Percentiles rank a stretch among this genome's conserved stretches.
Conservation (phyloP, 768 basidiomycete genomes). For the Mycena metata region DNA sequence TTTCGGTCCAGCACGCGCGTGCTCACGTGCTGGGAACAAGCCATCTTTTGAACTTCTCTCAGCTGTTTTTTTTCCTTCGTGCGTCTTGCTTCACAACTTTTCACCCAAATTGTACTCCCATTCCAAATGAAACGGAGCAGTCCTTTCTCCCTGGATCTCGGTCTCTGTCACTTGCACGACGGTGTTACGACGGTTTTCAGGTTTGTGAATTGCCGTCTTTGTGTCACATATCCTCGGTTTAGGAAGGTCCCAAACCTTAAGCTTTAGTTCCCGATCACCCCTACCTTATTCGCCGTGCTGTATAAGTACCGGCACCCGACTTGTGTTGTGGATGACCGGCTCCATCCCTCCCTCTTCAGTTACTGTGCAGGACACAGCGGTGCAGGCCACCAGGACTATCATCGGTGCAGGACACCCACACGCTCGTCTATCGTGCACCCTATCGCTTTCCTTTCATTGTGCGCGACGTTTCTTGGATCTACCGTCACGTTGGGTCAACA, state of each 20-base stretch:
- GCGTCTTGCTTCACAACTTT: too few species aligned
- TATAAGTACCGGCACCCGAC: neutral
- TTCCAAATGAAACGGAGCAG: too few species aligned
- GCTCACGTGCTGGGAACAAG: too few species aligned
- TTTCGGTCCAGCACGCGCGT: too few species aligned
- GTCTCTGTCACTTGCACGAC: too few species aligned
- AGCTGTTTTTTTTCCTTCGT: too few species aligned
- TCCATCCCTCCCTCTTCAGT: conserved; percentile 7
- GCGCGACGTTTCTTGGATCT: neutral
- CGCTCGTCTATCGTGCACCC: conserved; percentile 7
- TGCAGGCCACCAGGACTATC: conserved; percentile 23
- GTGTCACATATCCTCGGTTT: neutral
- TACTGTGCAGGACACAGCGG: conserved; percentile 30
- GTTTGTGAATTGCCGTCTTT: neutral
- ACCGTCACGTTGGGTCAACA: neutral
- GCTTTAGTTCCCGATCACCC: neutral
- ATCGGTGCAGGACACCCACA: conserved; percentile 19
- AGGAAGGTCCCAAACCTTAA: neutral
- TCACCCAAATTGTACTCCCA: too few species aligned
- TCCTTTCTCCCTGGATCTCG: too few species aligned
- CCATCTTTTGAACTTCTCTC: too few species aligned
- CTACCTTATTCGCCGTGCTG: neutral
- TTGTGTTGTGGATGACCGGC: conserved; percentile 5
- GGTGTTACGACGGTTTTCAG: neutral
- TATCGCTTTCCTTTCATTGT: neutral